Base-by-base conservation (phyloP, 306 rosid genomes). In the Mimosa pudica region DNA sequence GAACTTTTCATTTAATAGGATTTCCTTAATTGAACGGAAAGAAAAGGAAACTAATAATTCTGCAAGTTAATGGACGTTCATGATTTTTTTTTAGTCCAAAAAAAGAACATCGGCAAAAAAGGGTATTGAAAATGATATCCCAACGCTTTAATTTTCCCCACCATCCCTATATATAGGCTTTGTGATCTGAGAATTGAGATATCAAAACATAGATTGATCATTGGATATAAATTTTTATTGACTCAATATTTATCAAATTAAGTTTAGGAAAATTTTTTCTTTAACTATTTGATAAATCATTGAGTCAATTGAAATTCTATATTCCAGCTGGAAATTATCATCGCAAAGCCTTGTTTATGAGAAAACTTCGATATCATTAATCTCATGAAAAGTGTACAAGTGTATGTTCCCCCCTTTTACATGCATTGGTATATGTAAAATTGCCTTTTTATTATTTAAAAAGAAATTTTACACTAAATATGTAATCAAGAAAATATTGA, bases 221-320 rank as follows among this genome's bases (percentile, higher is more conserved):
- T 16, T 12, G 4, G 60, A 54, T 6, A 54, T 54, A 54, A 54
- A 17, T 14, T 14, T 54, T 14, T 16, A 17, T 17, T 17, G 24
- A 2, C 24, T 17, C 24, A 54, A 16, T 70, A 47, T 14, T 63
- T 76, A 48, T 42, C 49, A 64, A 65, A 33, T 30, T 10, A 7
- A 64, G 55, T 45, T 17, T 8, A 64, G 70, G 42, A 35, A 5
- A 0, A 0, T 36, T 7, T 0, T 48, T 58, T 64, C 8, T 74
- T 14, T 9, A 17, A 47, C 55, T 63, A 62, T 48, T 45, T 48
- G 80, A 71, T 76, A 64, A 33, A 14, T 33, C 35, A 10, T 30
- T 76, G 20, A 76, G 49, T 64, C 72, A 30, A 7, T 32, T 64
- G 38, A 76, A 76, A 42, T 64, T 44, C 54, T 67, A n/a, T 67